Evolutionary conservation across 75 land plant genomes (phyloP), one percentile per base, ranked within the genome.

Genomic region (Pinus albicaulis): DNA sequence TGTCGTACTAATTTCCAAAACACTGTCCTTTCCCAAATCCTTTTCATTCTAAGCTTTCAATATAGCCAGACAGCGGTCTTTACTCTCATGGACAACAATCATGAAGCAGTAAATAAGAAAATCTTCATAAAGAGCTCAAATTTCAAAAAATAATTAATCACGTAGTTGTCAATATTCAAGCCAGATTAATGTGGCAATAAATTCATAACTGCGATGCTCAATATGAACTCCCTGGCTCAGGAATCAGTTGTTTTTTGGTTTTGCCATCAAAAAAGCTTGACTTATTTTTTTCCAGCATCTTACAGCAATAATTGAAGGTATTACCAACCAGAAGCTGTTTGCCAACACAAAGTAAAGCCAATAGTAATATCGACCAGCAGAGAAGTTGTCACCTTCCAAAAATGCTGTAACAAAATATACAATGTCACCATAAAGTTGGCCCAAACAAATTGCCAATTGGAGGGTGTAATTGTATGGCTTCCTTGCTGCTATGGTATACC

Each of bases 211-310:
- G 38, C 44, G 20, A 68, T 68, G 71, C 53, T 41, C 52, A n/a
- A 68, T 53, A 68, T n/a, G 52, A 66, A 66, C n/a, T 31, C 31
- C 31, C 31, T 31, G 31, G 31, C 31, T n/a, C 48, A 20, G 17
- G 16, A 36, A n/a, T 41, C 48, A 68, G 22, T 4, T 10, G n/a
- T n/a, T 68, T 68, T 68, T 68, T n/a, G 71, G 3, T 38, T 85
- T 86, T 65, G 82, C 80, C 38, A 5, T 71, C 44, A 78, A 71
- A 55, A 85, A 62, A 44, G 89, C 90, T 14, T 82, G 79, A 71
- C 76, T 81, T 56, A 95, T 95, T 74, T 85, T 83, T 69, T 79
- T 86, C 98, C 98, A 95, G 78, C 88, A 77, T 44, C 94, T 81
- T 69, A 83, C 79, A 22, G 65, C 79, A 55, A 95, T 92, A 20